Evolutionary conservation across 768 basidiomycete species (phyloP).

Genomic region (Tulasnella sp.): DNA sequence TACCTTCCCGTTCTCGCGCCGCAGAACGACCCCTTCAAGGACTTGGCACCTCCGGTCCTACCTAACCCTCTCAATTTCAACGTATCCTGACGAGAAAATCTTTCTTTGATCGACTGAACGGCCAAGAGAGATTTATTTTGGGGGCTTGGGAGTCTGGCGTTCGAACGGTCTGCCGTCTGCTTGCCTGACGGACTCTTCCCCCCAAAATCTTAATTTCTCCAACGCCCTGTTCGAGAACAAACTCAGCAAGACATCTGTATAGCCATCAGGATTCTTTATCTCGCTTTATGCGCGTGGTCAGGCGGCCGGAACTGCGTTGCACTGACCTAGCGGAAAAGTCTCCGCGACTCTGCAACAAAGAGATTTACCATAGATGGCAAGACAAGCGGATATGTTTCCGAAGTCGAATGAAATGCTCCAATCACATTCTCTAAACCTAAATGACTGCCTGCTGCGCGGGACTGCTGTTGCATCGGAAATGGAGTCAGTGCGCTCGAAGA

Average conservation of each 20-base stretch:
- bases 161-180: neutral
- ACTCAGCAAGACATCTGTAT: neutral
- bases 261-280: neutral
- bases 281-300: neutral
- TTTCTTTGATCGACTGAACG: neutral
- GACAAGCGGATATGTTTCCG: neutral
- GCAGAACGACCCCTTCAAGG: neutral
- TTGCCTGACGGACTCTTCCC: neutral
- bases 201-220: neutral
- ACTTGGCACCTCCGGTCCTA: neutral
- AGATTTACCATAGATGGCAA: neutral
- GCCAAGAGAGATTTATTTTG: neutral
- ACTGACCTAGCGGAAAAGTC: neutral
- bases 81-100: neutral
- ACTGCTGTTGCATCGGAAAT: too few relatives aligned
- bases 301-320: neutral
- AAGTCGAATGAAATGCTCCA: too few relatives aligned
- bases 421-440: too few relatives aligned
- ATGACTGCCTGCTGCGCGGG: too few relatives aligned
- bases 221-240: neutral
- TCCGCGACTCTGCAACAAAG: neutral
- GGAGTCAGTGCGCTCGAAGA: too few relatives aligned
- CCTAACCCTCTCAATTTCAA: neutral
- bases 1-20: neutral
- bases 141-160: too few relatives aligned